Conservation (phyloP, 1,139 yeast species). For the Candida dubliniensis region DNA sequence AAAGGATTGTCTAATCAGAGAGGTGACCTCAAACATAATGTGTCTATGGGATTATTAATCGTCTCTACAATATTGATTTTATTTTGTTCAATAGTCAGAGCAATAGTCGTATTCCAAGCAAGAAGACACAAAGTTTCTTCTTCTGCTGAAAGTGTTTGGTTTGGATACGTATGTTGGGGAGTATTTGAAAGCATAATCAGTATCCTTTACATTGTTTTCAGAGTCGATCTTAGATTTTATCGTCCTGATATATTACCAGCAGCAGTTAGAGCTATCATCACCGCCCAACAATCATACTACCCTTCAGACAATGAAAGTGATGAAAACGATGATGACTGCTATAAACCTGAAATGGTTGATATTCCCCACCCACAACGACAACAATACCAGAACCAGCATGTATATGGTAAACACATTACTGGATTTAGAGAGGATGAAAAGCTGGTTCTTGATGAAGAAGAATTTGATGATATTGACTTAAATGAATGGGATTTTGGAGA, state of each 20-base stretch:
- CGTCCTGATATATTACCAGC: slow-evolving; percentile 46
- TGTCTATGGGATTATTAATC: slow-evolving; percentile 32
- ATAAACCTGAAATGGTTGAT: not conserved
- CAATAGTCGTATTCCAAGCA: slow-evolving; percentile 34
- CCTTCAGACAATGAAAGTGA: slow-evolving; percentile 10
- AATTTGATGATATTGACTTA: slow-evolving; percentile 16
- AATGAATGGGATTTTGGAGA: slow-evolving; percentile 13
- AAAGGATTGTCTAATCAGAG: slow-evolving; percentile 41
- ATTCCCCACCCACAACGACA: not conserved
- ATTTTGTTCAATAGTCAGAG: slow-evolving; percentile 32
- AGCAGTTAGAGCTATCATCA: slow-evolving; percentile 37
- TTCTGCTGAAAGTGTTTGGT: slow-evolving; percentile 25
- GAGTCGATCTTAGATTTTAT: slow-evolving; percentile 49
- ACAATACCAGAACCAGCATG: too few relatives aligned
- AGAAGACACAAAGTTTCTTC: slow-evolving; percentile 20
- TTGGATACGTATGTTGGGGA: slow-evolving; percentile 43
- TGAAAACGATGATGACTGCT: slow-evolving; percentile 1
- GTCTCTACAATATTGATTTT: slow-evolving; percentile 36
- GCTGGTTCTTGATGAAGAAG: slow-evolving; percentile 6
- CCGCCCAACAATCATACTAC: slow-evolving; percentile 40
- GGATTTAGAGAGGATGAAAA: not conserved
- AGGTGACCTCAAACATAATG: slow-evolving; percentile 39
- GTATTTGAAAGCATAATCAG: slow-evolving; percentile 38
- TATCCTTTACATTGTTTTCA: slow-evolving; percentile 39
- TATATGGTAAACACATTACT: not conserved